Conservation (phyloP, 2,329 filamentous ascomycete genomes). For the Ascochyta koolunga region DNA sequence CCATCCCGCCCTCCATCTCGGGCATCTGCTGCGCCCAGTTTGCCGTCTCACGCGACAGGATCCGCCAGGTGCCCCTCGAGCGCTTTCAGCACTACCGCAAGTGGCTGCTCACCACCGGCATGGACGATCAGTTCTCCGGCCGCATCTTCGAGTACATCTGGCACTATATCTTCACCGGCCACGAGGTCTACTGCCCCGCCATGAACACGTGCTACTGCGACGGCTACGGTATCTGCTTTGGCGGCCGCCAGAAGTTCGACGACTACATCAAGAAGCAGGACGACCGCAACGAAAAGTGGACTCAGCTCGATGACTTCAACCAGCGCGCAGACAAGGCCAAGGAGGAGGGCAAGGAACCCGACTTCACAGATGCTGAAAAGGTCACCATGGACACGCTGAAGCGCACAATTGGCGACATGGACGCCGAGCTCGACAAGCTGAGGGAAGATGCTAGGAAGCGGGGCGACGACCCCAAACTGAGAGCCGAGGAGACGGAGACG, state of each 20-base stretch:
- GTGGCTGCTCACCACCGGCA: slow-evolving; percentile 54
- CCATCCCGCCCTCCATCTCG: slow-evolving; percentile 43
- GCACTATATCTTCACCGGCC: slow-evolving; percentile 50
- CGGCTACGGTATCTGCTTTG: slow-evolving; percentile 68
- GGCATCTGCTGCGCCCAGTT: slow-evolving; percentile 64
- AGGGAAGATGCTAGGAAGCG: slow-evolving; percentile 42
- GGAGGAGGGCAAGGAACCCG: slow-evolving; percentile 32
- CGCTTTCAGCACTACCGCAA: slow-evolving; percentile 61
- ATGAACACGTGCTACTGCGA: slow-evolving; percentile 63
- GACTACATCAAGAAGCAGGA: slow-evolving; percentile 57
- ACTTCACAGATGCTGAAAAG: slow-evolving; percentile 29
- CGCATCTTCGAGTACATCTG: slow-evolving; percentile 50
- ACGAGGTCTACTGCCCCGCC: slow-evolving; percentile 48
- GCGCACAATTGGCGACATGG: slow-evolving; percentile 28
- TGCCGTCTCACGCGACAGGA: slow-evolving; percentile 55
- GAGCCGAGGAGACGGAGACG: slow-evolving; percentile 43
- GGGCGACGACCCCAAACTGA: slow-evolving; percentile 39
- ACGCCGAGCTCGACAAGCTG: slow-evolving; percentile 35
- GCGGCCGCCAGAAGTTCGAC: slow-evolving; percentile 56
- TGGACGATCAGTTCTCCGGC: slow-evolving; percentile 48
- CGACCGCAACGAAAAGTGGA: slow-evolving; percentile 48
- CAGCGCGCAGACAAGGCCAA: slow-evolving; percentile 46
- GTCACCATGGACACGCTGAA: slow-evolving; percentile 29
- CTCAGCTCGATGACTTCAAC: slow-evolving; percentile 49
- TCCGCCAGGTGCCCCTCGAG: slow-evolving; percentile 56